Evolutionary conservation across 2,329 filamentous ascomycete genomes (phyloP), one percentile per base, ranked within the genome.

Genomic region (Aureobasidium sp.): DNA sequence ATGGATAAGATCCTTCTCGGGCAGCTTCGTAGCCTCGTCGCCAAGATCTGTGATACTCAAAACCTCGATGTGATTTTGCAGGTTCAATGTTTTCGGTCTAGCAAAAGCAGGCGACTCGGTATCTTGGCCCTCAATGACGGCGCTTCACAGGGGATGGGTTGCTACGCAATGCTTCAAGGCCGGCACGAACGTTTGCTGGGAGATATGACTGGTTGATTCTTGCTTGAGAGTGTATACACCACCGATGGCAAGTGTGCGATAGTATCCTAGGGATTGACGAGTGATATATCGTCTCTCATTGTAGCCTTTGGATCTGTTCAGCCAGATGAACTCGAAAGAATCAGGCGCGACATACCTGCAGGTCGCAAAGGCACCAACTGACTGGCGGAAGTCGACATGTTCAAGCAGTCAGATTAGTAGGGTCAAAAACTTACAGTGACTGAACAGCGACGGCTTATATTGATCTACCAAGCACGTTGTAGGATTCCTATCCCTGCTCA

Each of bases 251-350:
- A 79, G 68, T 2, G 70, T 72, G 56, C 76, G 70, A 66, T 79
- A 79, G 62, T 74, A 73, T 1, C 72, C 73, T 3, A 77, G 68
- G 34, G 72, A 69, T 61, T 79, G 76, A 27, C 77, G 70, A 26
- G 68, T 70, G 48, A 78, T 77, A 37, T 71, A 76, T 8, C 77
- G 73, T 26, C 68, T 71, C 65, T 79, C 77, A 61, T 74, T 52
- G 48, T 52, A 37, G 13, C 48, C 48, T 52, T 37, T 13, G 13
- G 13, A 3, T 37, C 17, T 23, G 9, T 37, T 52, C 3, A 29
- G 23, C 5, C 20, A 36, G 12, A 23, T 23, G 9, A 13, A 37
- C 3, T 52, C 9, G 6, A 10, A 8, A 32, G 10, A 15, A 37
- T 3, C 15, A n/a, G 2, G 32, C 5, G n/a, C 17, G n/a, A 23